phyloP scores from a whole-genome alignment of 176 grass and related monocot species.

The Hyparrhenia diplandra region DNA sequence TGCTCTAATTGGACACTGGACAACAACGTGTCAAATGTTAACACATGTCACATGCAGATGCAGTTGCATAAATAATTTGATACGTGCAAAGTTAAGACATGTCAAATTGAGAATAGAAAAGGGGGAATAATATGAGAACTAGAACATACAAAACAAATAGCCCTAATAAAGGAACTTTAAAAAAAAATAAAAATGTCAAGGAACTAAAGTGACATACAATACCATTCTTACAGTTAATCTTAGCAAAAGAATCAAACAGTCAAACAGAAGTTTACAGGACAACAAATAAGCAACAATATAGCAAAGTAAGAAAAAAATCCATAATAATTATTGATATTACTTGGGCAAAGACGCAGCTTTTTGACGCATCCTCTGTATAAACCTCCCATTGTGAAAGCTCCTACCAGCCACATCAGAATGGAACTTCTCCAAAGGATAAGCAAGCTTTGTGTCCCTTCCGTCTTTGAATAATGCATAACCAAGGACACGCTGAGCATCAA shows the following conservation, averaged over 20 bases:
- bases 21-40: conserved; percentile 1
- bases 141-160: neutral
- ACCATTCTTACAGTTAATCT: neutral
- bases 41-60: neutral
- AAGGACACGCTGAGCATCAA: conserved; percentile 86
- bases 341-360: conserved; percentile 74
- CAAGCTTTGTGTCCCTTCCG: conserved; percentile 69
- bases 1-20: conserved; percentile 86
- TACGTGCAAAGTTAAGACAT: neutral
- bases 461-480: conserved; percentile 97
- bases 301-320: neutral
- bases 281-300: neutral
- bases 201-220: neutral
- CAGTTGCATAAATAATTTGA: neutral
- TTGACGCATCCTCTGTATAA: conserved; percentile 93
- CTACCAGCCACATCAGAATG: conserved; percentile 87
- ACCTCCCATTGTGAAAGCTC: conserved; percentile 96
- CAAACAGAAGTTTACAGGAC: neutral
- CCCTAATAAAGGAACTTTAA: neutral
- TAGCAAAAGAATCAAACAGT: neutral
- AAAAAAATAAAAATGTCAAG: neutral
- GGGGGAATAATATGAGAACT: neutral
- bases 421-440: conserved; percentile 91
- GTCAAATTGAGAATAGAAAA: neutral
- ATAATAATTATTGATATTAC: conserved; percentile 37